These are phyloP conservation scores for Apocynum venetum DNA, from an alignment of 257 asterid genomes.

Conservation along the genomic window DNA sequence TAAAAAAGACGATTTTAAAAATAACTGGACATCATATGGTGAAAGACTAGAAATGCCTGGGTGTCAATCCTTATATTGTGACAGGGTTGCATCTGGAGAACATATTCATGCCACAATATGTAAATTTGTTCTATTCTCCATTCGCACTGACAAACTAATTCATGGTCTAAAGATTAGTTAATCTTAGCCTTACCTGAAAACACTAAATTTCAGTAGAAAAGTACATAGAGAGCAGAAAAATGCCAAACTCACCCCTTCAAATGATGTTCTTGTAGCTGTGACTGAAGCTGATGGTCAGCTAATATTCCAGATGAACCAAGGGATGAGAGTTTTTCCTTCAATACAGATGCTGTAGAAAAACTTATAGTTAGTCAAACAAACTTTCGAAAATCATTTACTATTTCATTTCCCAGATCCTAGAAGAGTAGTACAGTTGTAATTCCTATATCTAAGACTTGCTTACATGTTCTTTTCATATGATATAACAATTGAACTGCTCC, in stretches of 20 bases:
- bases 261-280: slow-evolving; percentile 94
- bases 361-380: slow-evolving; percentile 19
- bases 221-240: neutral
- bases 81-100: too few species aligned
- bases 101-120: too few species aligned
- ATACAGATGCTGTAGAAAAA: slow-evolving; percentile 68
- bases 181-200: slow-evolving; percentile 5
- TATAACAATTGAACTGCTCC: neutral
- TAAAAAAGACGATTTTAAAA: neutral
- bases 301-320: slow-evolving; percentile 98
- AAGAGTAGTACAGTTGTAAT: neutral
- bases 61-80: too few species aligned
- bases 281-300: slow-evolving; percentile 99
- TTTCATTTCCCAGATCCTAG: neutral
- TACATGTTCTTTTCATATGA: neutral
- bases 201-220: slow-evolving; percentile 2
- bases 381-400: neutral
- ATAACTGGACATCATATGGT: neutral
- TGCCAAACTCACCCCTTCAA: slow-evolving; percentile 74
- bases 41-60: neutral
- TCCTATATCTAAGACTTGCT: neutral
- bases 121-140: too few species aligned
- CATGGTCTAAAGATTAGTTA: neutral
- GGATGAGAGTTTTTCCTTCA: slow-evolving; percentile 94
- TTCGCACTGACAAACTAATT: neutral